Conservation (phyloP, 148 eudicot genomes). For the Vaccinium vitisidaea region DNA sequence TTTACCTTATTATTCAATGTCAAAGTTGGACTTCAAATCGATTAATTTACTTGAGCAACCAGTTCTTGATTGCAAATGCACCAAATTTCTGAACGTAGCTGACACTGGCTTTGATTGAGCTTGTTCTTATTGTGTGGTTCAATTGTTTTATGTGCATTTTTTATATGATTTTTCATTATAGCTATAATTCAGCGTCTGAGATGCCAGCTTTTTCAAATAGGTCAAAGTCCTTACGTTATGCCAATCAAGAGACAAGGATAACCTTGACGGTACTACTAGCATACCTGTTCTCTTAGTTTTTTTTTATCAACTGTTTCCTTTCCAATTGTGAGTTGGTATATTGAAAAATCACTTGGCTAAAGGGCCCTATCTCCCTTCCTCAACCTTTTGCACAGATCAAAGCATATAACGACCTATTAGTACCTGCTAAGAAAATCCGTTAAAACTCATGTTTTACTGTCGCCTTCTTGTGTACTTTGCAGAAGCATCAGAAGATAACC, state of each 20-base stretch:
- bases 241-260: conserved; percentile 57
- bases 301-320: background rate
- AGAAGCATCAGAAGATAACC: conserved; percentile 48
- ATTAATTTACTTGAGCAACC: background rate
- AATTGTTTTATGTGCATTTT: background rate
- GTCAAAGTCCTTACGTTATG: conserved; percentile 79
- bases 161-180: background rate
- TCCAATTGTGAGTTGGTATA: background rate
- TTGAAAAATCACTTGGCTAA: background rate
- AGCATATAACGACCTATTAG: background rate
- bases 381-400: background rate
- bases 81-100: background rate
- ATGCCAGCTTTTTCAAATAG: conserved; percentile 30
- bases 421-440: background rate
- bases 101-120: background rate
- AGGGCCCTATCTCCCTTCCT: background rate
- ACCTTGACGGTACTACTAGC: conserved; percentile 50
- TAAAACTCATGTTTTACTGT: background rate
- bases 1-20: background rate
- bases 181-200: conserved; percentile 4
- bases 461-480: conserved; percentile 21
- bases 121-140: background rate
- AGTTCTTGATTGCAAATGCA: background rate
- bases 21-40: background rate
- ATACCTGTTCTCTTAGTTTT: conserved; percentile 1